phyloP scores from a whole-genome alignment of 2,329 filamentous ascomycete genomes.

The Diaporthe citri region DNA sequence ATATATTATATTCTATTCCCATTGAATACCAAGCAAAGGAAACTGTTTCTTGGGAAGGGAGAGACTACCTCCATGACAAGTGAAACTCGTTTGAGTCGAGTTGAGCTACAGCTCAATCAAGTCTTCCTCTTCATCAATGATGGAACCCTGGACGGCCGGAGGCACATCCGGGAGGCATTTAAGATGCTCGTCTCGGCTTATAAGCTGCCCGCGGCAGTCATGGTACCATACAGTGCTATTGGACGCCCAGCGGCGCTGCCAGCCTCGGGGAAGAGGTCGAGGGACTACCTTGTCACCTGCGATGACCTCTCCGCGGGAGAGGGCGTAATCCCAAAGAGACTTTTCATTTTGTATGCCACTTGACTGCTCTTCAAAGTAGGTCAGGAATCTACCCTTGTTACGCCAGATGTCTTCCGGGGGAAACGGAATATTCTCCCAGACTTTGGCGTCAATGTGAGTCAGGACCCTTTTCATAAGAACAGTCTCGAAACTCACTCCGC shows the following conservation, averaged over 20 bases:
- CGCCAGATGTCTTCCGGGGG: not conserved
- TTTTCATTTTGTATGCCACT: not conserved
- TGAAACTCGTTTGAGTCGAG: not conserved
- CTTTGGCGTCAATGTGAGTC: accelerated
- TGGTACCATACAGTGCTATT: not conserved
- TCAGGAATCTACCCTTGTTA: not conserved
- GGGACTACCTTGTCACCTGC: not conserved
- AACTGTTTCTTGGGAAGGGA: not conserved
- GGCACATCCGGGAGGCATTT: too few relatives aligned
- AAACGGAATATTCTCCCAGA: not conserved
- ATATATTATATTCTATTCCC: too few relatives aligned
- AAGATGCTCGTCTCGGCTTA: not conserved
- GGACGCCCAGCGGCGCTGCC: not conserved
- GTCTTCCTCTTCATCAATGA: not conserved
- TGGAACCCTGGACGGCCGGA: too few relatives aligned
- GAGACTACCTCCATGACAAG: not conserved
- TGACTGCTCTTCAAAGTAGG: not conserved
- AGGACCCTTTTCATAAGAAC: not conserved
- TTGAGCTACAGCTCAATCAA: not conserved
- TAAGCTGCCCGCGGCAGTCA: not conserved
- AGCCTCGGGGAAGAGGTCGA: not conserved
- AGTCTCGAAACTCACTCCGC: not conserved
- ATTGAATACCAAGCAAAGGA: not conserved
- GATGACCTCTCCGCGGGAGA: not conserved
- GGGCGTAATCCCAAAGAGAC: not conserved